phyloP scores from a whole-genome alignment of 192 early-diverging fungal species.

The Gryganskiella cystojenkinii region DNA sequence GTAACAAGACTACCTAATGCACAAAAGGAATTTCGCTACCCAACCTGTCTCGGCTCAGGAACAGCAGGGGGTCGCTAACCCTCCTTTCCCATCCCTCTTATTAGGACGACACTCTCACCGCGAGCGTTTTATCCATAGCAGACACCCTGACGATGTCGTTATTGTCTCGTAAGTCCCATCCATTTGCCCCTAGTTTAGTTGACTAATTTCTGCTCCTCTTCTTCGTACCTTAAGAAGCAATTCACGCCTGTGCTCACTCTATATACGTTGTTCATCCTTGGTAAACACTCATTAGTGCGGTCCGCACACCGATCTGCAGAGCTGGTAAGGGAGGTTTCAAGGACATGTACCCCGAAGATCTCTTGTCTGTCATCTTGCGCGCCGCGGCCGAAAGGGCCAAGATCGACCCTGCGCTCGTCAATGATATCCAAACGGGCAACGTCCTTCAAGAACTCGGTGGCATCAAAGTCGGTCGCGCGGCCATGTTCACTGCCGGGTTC shows the following conservation, averaged over 20 bases:
- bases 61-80: no score
- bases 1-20: neutral
- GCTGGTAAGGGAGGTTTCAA: conserved; percentile 94
- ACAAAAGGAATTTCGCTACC: no score
- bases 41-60: no score
- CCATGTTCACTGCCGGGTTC: conserved; percentile 91
- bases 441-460: conserved; percentile 91
- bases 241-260: no score
- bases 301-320: conserved; percentile 89
- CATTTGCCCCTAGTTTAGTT: neutral
- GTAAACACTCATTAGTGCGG: conserved; percentile 56
- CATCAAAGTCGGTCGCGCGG: conserved; percentile 91
- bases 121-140: conserved; percentile 39
- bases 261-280: neutral
- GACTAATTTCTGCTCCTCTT: neutral
- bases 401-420: conserved; percentile 85
- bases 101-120: conserved; percentile 15
- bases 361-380: conserved; percentile 73
- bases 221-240: neutral
- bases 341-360: conserved; percentile 80
- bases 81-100: neutral
- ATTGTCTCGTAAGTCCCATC: conserved; percentile 70
- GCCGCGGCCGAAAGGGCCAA: conserved; percentile 79
- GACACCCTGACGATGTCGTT: conserved; percentile 88
- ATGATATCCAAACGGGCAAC: conserved; percentile 97